Evolutionary conservation across 2,329 filamentous ascomycete species (phyloP).

Genomic region (Claviceps lovelessii): DNA sequence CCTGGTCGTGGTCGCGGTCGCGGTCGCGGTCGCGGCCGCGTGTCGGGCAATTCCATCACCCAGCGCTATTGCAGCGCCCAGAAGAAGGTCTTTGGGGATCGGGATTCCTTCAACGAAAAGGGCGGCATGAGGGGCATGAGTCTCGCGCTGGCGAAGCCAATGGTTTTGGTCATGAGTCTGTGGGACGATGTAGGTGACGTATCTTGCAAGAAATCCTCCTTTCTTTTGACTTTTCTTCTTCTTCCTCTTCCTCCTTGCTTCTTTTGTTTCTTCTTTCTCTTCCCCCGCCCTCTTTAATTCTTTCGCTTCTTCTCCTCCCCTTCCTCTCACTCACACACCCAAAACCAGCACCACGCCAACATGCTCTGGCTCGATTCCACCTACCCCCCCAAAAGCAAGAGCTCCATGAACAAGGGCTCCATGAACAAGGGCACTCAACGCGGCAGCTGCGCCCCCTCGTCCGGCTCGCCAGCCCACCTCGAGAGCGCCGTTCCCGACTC

Average conservation of each 20-base stretch:
- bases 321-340: not conserved
- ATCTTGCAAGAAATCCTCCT: too few species aligned
- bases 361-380: slow-evolving; percentile 30
- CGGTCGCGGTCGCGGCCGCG: too few species aligned
- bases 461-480: slow-evolving; percentile 20
- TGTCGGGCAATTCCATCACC: slow-evolving; percentile 36
- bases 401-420: too few species aligned
- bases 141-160: slow-evolving; percentile 24
- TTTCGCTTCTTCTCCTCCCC: too few species aligned
- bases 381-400: not conserved
- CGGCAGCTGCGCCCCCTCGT: slow-evolving; percentile 17
- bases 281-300: not conserved
- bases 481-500: slow-evolving; percentile 31
- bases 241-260: not conserved
- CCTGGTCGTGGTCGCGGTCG: not conserved
- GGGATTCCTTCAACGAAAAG: slow-evolving; percentile 35
- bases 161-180: slow-evolving; percentile 36
- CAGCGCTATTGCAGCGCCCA: slow-evolving; percentile 42
- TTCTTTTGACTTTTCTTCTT: not conserved
- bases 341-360: slow-evolving; percentile 37
- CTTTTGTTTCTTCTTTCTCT: not conserved
- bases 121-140: slow-evolving; percentile 47
- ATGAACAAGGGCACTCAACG: not conserved
- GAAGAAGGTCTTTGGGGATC: slow-evolving; percentile 42
- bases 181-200: slow-evolving; percentile 42